phyloP scores from a whole-genome alignment of 345 rosid genomes.

The Schrenkiella parvula region DNA sequence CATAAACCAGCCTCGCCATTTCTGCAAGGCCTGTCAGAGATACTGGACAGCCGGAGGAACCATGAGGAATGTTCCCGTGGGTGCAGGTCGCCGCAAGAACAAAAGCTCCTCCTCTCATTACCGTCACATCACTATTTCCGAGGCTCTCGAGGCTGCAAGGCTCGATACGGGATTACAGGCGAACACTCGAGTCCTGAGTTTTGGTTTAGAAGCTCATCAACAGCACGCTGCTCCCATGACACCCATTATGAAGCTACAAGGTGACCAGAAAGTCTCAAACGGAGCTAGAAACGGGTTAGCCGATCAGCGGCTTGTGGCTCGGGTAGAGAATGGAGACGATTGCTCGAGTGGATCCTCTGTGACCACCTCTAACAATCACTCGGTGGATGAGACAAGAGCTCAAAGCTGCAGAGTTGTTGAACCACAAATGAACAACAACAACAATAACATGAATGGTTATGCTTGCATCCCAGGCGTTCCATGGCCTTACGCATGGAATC shows the following conservation, averaged over 20 bases:
- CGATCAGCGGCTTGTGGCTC: constrained; percentile 29
- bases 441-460: constrained; percentile 44
- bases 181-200: constrained; percentile 59
- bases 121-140: constrained; percentile 70
- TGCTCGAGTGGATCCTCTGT: constrained; percentile 53
- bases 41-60: constrained; percentile 96
- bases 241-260: constrained; percentile 40
- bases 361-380: constrained; percentile 28
- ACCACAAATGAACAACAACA: constrained; percentile 26
- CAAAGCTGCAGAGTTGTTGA: constrained; percentile 25
- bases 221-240: constrained; percentile 53
- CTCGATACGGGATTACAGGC: constrained; percentile 47
- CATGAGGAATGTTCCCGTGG: constrained; percentile 87
- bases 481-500: constrained; percentile 80
- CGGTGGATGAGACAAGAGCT: constrained; percentile 30
- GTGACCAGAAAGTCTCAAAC: constrained; percentile 43
- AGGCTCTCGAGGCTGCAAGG: constrained; percentile 60
- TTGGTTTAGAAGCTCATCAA: constrained; percentile 45
- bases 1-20: constrained; percentile 88
- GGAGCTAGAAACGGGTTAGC: constrained; percentile 35
- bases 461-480: constrained; percentile 63
- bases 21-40: constrained; percentile 93
- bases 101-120: constrained; percentile 62
- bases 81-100: constrained; percentile 92
- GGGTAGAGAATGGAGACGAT: constrained; percentile 58